phyloP scores from a whole-genome alignment of 768 basidiomycete species.

The Boletus reticulatus region DNA sequence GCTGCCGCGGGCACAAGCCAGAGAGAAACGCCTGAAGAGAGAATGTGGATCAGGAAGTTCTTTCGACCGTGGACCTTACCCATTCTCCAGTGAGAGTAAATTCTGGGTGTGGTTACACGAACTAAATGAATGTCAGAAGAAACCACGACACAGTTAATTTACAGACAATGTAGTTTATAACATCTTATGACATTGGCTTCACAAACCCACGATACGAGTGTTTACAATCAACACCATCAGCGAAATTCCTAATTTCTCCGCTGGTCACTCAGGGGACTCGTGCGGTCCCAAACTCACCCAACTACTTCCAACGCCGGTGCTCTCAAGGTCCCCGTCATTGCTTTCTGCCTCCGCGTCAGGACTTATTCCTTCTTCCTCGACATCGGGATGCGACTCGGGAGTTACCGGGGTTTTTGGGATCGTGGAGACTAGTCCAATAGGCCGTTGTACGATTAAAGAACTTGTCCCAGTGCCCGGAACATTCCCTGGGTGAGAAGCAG shows the following conservation, averaged over 20 bases:
- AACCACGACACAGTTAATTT: conserved; percentile 2
- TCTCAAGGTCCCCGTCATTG: conserved; percentile 52
- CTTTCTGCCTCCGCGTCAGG: conserved; percentile 74
- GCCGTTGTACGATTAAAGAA: neutral
- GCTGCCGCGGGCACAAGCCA: conserved; percentile 66
- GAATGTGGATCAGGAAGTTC: neutral
- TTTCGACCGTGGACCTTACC: conserved; percentile 14
- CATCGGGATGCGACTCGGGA: conserved; percentile 11
- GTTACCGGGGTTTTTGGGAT: conserved; percentile 7
- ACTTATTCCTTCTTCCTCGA: conserved; percentile 39
- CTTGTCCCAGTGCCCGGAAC: conserved; percentile 1
- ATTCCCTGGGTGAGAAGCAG: conserved; percentile 12
- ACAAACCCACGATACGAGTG: neutral
- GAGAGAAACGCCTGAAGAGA: conserved; percentile 50
- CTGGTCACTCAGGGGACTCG: conserved; percentile 18
- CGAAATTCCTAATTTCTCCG: neutral
- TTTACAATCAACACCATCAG: neutral
- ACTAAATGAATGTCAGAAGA: neutral
- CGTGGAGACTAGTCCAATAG: conserved; percentile 7
- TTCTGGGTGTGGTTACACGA: neutral
- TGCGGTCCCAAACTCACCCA: conserved; percentile 61
- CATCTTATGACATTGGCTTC: neutral
- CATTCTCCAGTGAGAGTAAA: conserved; percentile 9
- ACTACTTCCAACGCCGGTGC: conserved; percentile 52
- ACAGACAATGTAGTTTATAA: conserved; percentile 2